Conservation (phyloP, 1,284 basidiomycete species). For the Trametes pubescens region DNA sequence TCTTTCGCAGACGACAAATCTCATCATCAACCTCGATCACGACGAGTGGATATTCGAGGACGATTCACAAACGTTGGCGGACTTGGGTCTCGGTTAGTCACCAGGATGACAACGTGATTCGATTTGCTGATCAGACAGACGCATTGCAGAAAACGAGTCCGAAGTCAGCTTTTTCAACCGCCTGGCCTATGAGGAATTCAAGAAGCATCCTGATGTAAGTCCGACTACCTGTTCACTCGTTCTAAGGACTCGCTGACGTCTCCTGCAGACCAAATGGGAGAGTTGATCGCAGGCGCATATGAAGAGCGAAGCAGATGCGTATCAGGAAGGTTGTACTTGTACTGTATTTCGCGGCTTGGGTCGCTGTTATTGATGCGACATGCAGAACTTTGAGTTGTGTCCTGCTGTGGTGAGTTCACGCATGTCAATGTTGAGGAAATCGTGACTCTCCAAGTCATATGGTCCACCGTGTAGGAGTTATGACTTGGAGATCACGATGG, state of each 20-base stretch:
- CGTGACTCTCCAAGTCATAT: no score
- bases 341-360: neutral
- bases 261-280: conserved; percentile 12
- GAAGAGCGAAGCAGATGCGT: neutral
- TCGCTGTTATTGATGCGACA: neutral
- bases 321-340: neutral
- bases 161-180: conserved; percentile 92
- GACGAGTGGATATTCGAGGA: conserved; percentile 91
- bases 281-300: neutral
- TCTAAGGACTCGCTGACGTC: neutral
- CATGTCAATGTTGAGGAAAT: no score
- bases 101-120: no score
- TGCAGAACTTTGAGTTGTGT: neutral
- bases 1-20: conserved; percentile 79
- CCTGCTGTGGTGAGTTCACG: no score
- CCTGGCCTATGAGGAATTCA: conserved; percentile 81
- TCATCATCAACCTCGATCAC: conserved; percentile 95
- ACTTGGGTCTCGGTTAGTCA: conserved; percentile 77
- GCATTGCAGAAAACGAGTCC: conserved; percentile 85
- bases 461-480: no score
- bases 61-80: conserved; percentile 67
- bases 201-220: conserved; percentile 78
- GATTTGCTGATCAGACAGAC: neutral
- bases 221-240: no score
- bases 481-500: no score